Conservation (phyloP, 805 yeast genomes). For the Saccharomycopsis fibuligera region DNA sequence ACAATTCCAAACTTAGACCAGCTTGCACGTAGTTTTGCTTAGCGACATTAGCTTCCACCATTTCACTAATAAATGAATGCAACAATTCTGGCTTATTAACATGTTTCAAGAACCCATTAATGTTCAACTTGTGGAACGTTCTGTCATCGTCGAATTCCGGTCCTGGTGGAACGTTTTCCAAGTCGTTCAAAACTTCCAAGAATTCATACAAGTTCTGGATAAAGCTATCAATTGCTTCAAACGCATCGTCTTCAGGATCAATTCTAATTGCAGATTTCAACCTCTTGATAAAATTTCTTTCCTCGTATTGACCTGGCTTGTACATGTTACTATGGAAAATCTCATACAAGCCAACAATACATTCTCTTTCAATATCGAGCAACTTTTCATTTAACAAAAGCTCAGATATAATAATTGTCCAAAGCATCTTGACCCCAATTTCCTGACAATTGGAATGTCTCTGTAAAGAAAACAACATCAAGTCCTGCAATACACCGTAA, state of each 20-base stretch:
- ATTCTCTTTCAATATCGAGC: constrained; percentile 55
- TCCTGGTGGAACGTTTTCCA: constrained; percentile 69
- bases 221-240: constrained; percentile 40
- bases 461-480: constrained; percentile 65
- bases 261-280: constrained; percentile 44
- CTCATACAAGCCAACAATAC: constrained; percentile 57
- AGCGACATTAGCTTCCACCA: constrained; percentile 56
- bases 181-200: constrained; percentile 56
- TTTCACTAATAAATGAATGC: constrained; percentile 68
- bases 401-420: constrained; percentile 69
- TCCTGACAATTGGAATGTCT: constrained; percentile 52
- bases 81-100: constrained; percentile 76
- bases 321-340: constrained; percentile 52
- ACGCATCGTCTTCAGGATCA: constrained; percentile 62
- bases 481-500: constrained; percentile 53
- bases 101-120: constrained; percentile 68
- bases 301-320: constrained; percentile 51
- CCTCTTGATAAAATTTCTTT: constrained; percentile 43
- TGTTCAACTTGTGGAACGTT: constrained; percentile 69
- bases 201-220: constrained; percentile 54
- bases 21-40: constrained; percentile 72
- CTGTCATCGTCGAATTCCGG: constrained; percentile 85
- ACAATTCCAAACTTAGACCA: constrained; percentile 69
- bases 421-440: constrained; percentile 58
- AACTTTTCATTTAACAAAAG: constrained; percentile 51